Evolutionary conservation across 495 filamentous ascomycete genomes (phyloP).

Genomic region (Aspergillus heteromorphus): DNA sequence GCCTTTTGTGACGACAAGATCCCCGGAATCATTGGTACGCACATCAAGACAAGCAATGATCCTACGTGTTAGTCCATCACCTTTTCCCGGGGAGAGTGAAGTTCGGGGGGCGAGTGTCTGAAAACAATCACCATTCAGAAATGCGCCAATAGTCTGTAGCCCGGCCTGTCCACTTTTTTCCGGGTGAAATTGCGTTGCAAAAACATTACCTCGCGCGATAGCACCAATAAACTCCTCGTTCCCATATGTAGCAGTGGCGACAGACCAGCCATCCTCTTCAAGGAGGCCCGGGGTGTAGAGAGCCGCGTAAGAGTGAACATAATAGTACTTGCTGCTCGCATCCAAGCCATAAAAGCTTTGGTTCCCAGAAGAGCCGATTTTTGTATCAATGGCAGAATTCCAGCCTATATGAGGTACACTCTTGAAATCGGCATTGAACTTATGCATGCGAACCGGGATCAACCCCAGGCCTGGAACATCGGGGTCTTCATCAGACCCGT

Average conservation of each 20-base stretch:
- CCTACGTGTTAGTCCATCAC: slow-evolving; percentile 73
- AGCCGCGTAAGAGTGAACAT: slow-evolving; percentile 91
- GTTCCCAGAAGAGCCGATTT: slow-evolving; percentile 37
- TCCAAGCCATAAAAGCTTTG: slow-evolving; percentile 67
- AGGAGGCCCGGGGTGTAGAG: slow-evolving; percentile 65
- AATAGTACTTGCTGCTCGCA: slow-evolving; percentile 90
- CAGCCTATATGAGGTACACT: slow-evolving; percentile 97
- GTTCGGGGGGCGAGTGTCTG: slow-evolving; percentile 33
- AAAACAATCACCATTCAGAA: slow-evolving; percentile 61
- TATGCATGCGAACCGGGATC: slow-evolving; percentile 63
- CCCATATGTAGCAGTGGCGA: slow-evolving; percentile 84
- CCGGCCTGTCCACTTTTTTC: slow-evolving; percentile 94
- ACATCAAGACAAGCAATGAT: slow-evolving; percentile 97
- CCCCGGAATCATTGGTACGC: slow-evolving; percentile 90
- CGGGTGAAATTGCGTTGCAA: slow-evolving; percentile 95
- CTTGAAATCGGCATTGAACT: slow-evolving; percentile 73
- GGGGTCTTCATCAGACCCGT: slow-evolving; percentile 72
- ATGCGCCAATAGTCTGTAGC: slow-evolving; percentile 74
- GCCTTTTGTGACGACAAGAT: slow-evolving; percentile 95
- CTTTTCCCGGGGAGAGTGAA: slow-evolving; percentile 23
- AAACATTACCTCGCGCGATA: slow-evolving; percentile 72
- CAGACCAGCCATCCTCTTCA: slow-evolving; percentile 76
- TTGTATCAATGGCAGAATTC: slow-evolving; percentile 72
- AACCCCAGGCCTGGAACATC: slow-evolving; percentile 66
- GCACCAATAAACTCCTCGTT: slow-evolving; percentile 89